Conservation (phyloP, 768 basidiomycete genomes). For the Mrakia gelida region DNA sequence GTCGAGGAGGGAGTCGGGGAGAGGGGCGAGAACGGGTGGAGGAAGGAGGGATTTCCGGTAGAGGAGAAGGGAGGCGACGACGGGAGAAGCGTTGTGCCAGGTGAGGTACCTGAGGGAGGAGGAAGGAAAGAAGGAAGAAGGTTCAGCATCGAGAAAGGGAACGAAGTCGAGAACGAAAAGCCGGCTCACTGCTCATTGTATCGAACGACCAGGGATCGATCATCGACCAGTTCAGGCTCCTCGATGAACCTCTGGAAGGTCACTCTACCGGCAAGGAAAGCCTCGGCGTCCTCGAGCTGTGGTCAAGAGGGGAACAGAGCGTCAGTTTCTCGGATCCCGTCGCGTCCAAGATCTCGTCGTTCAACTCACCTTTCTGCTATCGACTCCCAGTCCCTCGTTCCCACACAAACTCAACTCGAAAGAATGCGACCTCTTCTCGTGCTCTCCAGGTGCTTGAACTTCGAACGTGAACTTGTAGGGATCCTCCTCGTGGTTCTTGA, state of each 20-base stretch:
- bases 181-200: conserved; percentile 65
- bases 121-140: not conserved
- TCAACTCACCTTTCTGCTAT: conserved; percentile 23
- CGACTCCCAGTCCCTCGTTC: conserved; percentile 38
- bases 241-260: conserved; percentile 63
- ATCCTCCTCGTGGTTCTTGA: conserved; percentile 60
- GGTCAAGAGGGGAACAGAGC: conserved; percentile 31
- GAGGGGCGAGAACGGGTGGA: not conserved
- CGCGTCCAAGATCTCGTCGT: not conserved
- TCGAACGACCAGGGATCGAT: conserved; percentile 65
- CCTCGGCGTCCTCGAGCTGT: conserved; percentile 54
- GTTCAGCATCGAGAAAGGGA: not conserved
- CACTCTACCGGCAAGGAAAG: conserved; percentile 61
- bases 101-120: conserved; percentile 61
- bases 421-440: conserved; percentile 54
- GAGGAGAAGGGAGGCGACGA: conserved; percentile 65
- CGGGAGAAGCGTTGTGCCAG: conserved; percentile 65
- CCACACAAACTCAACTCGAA: conserved; percentile 46
- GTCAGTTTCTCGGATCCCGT: not conserved
- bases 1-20: not conserved
- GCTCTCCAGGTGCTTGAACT: conserved; percentile 40
- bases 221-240: conserved; percentile 58
- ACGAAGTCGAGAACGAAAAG: not conserved
- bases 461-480: conserved; percentile 61
- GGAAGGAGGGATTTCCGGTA: conserved; percentile 55